phyloP scores from a whole-genome alignment of 129 eudicot species.

The Cynara cardunculus region DNA sequence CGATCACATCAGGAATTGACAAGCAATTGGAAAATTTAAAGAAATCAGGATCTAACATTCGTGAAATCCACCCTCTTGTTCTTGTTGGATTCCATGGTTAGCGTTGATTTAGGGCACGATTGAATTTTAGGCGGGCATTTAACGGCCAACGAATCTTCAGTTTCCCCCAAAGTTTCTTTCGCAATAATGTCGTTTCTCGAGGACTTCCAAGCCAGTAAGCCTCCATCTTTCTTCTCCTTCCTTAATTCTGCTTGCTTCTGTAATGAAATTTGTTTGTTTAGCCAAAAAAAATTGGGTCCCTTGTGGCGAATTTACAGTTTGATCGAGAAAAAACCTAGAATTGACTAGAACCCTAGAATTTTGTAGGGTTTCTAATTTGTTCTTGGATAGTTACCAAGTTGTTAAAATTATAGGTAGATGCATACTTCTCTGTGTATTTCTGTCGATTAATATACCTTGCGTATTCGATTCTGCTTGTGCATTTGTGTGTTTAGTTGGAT shows the following conservation, averaged over 20 bases:
- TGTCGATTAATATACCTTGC: background rate
- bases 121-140: conserved; percentile 17
- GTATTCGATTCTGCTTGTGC: background rate
- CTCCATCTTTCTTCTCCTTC: background rate
- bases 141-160: conserved; percentile 11
- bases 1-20: background rate
- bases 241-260: background rate
- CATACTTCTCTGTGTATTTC: background rate
- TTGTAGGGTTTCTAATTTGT: conserved; percentile 16
- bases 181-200: conserved; percentile 64
- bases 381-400: background rate
- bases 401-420: background rate
- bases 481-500: background rate
- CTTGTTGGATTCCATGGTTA: conserved; percentile 1
- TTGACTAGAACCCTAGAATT: conserved; percentile 18
- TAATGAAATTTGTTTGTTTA: background rate
- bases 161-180: conserved; percentile 10
- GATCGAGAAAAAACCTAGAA: conserved; percentile 1
- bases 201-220: conserved; percentile 83
- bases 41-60: background rate
- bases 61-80: background rate
- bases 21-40: background rate
- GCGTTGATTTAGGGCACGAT: conserved; percentile 1
- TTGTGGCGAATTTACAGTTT: background rate
- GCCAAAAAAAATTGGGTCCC: background rate